Percentiles rank a stretch among this genome's conserved stretches.
Conservation (phyloP, 108 stramenopile genomes). For the Nitzschia putrida region DNA sequence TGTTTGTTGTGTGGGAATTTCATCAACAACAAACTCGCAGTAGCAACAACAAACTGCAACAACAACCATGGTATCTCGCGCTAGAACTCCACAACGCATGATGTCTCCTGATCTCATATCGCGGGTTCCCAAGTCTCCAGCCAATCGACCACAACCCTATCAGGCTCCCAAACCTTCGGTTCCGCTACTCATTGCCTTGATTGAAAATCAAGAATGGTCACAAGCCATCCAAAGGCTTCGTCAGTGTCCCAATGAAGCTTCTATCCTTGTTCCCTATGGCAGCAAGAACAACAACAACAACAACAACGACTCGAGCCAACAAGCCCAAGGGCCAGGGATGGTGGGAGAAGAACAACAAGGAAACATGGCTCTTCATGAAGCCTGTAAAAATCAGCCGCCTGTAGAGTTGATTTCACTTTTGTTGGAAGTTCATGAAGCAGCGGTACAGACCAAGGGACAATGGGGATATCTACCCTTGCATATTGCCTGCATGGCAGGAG, state of each 20-base stretch:
- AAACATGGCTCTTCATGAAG: conserved; percentile 21
- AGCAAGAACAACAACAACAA: too few relatives aligned
- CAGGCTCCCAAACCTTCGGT: background rate
- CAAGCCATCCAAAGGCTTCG: conserved; percentile 16
- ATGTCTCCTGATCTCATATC: background rate
- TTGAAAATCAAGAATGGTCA: conserved; percentile 21
- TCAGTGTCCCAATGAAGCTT: conserved; percentile 7
- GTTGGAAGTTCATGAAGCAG: conserved; percentile 9
- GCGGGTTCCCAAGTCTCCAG: background rate
- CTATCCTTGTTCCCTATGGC: background rate
- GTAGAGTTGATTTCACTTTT: conserved; percentile 16
- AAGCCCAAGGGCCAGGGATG: background rate
- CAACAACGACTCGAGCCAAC: too few relatives aligned
- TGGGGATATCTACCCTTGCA: conserved; percentile 28
- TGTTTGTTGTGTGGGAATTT: too few relatives aligned
- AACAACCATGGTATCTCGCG: background rate
- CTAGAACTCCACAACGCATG: background rate
- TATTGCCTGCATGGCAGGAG: conserved; percentile 4
- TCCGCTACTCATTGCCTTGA: conserved; percentile 5
- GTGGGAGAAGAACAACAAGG: background rate
- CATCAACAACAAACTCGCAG: too few relatives aligned
- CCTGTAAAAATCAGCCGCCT: conserved; percentile 22
- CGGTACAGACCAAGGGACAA: conserved; percentile 6
- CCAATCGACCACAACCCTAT: conserved; percentile 4
- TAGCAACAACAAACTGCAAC: too few relatives aligned